Base-by-base conservation (phyloP, 768 basidiomycete genomes). In the Coprinopsis sp. region DNA sequence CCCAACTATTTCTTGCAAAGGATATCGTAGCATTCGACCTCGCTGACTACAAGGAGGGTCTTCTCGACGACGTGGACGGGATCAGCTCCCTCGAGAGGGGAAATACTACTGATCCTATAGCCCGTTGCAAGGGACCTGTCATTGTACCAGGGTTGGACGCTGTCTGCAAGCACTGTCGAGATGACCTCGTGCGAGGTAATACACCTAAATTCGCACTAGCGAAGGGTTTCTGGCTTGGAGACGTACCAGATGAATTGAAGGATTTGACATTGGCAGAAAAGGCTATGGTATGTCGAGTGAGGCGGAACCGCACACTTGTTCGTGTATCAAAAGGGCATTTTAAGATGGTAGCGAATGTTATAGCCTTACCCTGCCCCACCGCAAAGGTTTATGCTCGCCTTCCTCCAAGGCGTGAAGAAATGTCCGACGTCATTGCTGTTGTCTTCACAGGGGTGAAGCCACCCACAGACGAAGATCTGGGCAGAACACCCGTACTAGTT, bases 151-250 rank as follows among this genome's bases (percentile, higher is more conserved):
- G 19, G 8, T 12, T 43, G 12, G 11, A 31, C 23, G 25, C 13
- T 18, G 6, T 19, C 2, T 29, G 28, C n/a, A 27, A 16, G 4
- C 6, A 8, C 12, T 19, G 28, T 12, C 3, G 19, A 7, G 25
- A 16, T n/a, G 25, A 6, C 6, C 18, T 43, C n/a, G 13, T 30
- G n/a, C 6, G 25, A 12, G 41, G 41, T 29, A 43, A 8, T 8
- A 27, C 12, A 2, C 41, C 41, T 12, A 43, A 31, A 13, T 3
- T 29, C 3, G 41, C 66, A 6, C 40, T 71, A 8, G 65, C 62
- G 1, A 65, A 63, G 43, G 62, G 62, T 3, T 39, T 66, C 2
- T 71, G 68, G 67, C 5, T 71, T 4, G 69, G 69, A 8, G 52
- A 61, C 12, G 56, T 67, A 1, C 69, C 66, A 3, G 5, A 34